phyloP scores from a whole-genome alignment of 306 rosid species.

The Trifolium subterraneum region DNA sequence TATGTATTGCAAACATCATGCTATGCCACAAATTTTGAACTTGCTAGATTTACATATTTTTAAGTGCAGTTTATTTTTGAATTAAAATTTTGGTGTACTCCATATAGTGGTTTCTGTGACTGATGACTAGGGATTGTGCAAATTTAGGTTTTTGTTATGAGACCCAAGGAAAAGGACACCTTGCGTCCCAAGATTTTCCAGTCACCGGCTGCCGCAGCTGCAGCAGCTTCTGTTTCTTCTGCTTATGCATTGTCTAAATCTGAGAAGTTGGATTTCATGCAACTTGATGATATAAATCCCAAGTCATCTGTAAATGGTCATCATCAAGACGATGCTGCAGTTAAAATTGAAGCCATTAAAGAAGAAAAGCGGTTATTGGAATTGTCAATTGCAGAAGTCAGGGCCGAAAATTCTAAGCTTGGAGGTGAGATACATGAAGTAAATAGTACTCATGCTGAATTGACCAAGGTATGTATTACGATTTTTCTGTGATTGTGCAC shows the following conservation, averaged over 20 bases:
- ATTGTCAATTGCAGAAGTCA: slow-evolving; percentile 64
- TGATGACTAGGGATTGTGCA: slow-evolving; percentile 31
- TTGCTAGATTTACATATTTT: slow-evolving; percentile 29
- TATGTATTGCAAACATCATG: slow-evolving; percentile 9
- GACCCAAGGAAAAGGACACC: slow-evolving; percentile 69
- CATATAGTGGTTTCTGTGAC: slow-evolving; percentile 35
- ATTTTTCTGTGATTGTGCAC: slow-evolving; percentile 31
- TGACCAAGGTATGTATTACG: slow-evolving; percentile 71
- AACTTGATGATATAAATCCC: slow-evolving; percentile 51
- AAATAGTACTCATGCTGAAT: slow-evolving; percentile 75
- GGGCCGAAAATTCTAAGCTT: slow-evolving; percentile 68
- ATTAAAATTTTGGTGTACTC: slow-evolving; percentile 18
- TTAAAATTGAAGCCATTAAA: slow-evolving; percentile 58
- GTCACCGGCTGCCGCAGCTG: slow-evolving; percentile 97
- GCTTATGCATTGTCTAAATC: slow-evolving; percentile 90
- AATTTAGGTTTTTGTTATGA: slow-evolving; percentile 80
- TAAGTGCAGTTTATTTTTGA: slow-evolving; percentile 6
- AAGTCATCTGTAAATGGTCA: slow-evolving; percentile 50
- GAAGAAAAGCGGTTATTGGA: slow-evolving; percentile 67
- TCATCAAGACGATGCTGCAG: slow-evolving; percentile 43
- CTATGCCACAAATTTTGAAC: neutral
- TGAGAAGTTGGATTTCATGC: slow-evolving; percentile 65
- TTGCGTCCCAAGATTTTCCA: slow-evolving; percentile 83
- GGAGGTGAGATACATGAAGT: slow-evolving; percentile 68
- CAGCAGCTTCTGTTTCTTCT: slow-evolving; percentile 96